Percentiles rank a stretch among this genome's conserved stretches.
Conservation (phyloP, 177 flowering plant genomes). For the Vitis hybrid region DNA sequence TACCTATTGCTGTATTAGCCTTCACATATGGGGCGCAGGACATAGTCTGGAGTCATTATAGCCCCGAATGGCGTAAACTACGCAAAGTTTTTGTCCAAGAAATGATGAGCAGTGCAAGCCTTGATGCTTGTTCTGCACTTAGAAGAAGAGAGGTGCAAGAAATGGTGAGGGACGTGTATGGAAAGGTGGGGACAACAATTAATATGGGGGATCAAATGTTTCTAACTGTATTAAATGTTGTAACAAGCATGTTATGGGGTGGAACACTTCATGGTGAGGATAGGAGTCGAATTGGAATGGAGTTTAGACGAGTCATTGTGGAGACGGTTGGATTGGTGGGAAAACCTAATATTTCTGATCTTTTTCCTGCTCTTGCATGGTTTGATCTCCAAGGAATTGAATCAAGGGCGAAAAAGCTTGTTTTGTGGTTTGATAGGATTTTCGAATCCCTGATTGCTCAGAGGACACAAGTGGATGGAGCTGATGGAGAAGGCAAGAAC, state of each 20-base stretch:
- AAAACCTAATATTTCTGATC: slow-evolving; percentile 32
- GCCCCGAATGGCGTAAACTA: slow-evolving; percentile 27
- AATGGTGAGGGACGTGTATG: slow-evolving; percentile 4
- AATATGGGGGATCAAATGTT: slow-evolving; percentile 14
- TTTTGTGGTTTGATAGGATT: slow-evolving; percentile 5
- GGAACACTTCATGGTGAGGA: neutral
- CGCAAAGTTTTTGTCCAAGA: slow-evolving; percentile 25
- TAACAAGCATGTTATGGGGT: neutral
- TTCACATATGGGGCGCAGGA: slow-evolving; percentile 12
- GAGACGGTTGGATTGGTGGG: slow-evolving; percentile 10
- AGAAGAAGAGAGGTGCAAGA: slow-evolving; percentile 6
- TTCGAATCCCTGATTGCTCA: slow-evolving; percentile 15
- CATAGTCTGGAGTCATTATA: slow-evolving; percentile 16
- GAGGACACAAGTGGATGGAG: neutral
- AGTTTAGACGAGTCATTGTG: slow-evolving; percentile 10
- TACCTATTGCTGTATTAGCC: neutral
- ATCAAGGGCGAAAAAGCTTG: slow-evolving; percentile 5
- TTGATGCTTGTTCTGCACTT: slow-evolving; percentile 16
- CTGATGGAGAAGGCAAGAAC: neutral
- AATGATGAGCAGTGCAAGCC: slow-evolving; percentile 26
- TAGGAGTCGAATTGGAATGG: neutral
- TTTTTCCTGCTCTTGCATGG: slow-evolving; percentile 27
- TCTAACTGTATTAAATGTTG: neutral
- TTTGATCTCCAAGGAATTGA: slow-evolving; percentile 37
- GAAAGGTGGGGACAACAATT: slow-evolving; percentile 1